Base-by-base conservation (phyloP, 2,329 filamentous ascomycete genomes). In the Ploettnerulaceae sp. region DNA sequence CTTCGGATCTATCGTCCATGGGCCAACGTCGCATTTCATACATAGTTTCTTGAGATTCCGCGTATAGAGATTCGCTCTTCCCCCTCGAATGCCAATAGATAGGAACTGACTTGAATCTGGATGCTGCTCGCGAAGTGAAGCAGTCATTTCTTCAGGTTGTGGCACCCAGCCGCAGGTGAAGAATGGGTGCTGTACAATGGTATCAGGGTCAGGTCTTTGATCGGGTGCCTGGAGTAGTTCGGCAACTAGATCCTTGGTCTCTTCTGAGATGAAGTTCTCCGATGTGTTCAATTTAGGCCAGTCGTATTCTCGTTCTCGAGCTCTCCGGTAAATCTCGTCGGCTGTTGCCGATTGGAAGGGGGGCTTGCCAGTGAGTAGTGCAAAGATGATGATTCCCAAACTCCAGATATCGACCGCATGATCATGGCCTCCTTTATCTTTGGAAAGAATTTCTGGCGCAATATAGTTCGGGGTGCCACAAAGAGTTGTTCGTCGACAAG, bases 321-420 rank as follows among this genome's bases (percentile, higher is more conserved):
- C 84, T 66, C 76, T 80, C 66, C 73, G 79, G 68, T 93, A 93
- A 51, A 93, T 93, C 62, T 91, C 86, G 63, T 93, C 86, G 14
- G 86, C 86, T 31, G 86, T 91, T 9, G 84, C 82, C 9, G 93
- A 95, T 68, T 98, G 93, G 66, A 98, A 98, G 0, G 93, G 93
- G 1, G 93, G 91, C 60, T 91, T 94, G 15, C 93, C 95, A 6
- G 93, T 93, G 36, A 97, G 84, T 80, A 98, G 91, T 38, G 93
- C 94, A 69, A 95, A 97, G 66, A 94, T 89, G 64, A 98, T 98
- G 57, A 98, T 93, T 15, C 94, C 93, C 63, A 98, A 75, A 34
- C 91, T 95, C 94, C 94, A 98, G 46, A 98, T 87, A 64, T 98
- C 93, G 3, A 98, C 93, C 73, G 94, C 95, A 64, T 97, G 90